Percentiles rank a stretch among this genome's conserved stretches.
phyloP scores from a whole-genome alignment of 108 stramenopile species.

The Cyclotella baltica region DNA sequence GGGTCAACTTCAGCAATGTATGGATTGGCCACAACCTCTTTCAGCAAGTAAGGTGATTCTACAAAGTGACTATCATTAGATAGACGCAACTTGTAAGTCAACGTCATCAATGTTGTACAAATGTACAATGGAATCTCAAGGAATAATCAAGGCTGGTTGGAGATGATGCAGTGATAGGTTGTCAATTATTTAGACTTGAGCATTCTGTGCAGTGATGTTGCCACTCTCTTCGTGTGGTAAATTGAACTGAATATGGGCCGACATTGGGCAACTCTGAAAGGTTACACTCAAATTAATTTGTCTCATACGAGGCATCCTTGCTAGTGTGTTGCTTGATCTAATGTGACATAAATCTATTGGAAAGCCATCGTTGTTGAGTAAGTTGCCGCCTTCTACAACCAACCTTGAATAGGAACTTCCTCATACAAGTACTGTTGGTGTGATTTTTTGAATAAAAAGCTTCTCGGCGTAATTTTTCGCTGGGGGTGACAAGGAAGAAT shows the following conservation, averaged over 20 bases:
- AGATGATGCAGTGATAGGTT: slow-evolving; percentile 3
- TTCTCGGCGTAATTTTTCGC: background rate
- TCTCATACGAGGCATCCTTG: background rate
- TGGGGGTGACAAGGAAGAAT: background rate
- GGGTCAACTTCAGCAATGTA: slow-evolving; percentile 25
- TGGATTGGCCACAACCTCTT: slow-evolving; percentile 19
- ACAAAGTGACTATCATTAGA: slow-evolving; percentile 21
- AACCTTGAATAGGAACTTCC: background rate
- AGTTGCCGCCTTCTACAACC: slow-evolving; percentile 6
- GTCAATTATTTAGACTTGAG: slow-evolving; percentile 18
- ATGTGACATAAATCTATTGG: slow-evolving; percentile 9
- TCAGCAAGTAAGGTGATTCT: background rate
- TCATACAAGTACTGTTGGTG: slow-evolving; percentile 4
- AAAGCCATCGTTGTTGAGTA: background rate
- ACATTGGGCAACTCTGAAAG: background rate
- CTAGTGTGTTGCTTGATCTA: slow-evolving; percentile 2
- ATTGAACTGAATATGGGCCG: background rate
- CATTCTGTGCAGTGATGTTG: background rate
- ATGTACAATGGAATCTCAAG: slow-evolving; percentile 11
- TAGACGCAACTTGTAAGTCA: slow-evolving; percentile 18
- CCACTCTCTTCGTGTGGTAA: background rate
- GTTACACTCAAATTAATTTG: background rate
- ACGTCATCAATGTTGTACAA: slow-evolving; percentile 6
- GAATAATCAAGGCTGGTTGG: slow-evolving; percentile 15
- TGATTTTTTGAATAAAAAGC: background rate